Base-by-base conservation (phyloP, 257 asterid species). In the Solanum pinnatisectum region DNA sequence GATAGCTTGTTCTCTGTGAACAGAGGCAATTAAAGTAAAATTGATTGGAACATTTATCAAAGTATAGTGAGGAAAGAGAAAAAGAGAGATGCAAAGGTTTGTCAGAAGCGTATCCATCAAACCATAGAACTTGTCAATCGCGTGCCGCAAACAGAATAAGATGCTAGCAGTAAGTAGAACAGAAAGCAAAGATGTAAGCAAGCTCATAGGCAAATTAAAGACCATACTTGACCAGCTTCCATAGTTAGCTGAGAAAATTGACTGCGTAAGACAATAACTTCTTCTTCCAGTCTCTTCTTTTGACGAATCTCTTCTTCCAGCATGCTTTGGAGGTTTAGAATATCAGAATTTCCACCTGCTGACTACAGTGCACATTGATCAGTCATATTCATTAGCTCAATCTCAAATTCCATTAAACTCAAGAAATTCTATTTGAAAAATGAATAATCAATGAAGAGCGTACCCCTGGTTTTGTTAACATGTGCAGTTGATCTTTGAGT, bases 281-380 rank as follows among this genome's bases (percentile, higher is more conserved):
- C 99, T 89, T 96, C 99, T 93, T 97, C 99, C 88, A 97, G 95
- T 88, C 94, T 94, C 93, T 92, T 94, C 93, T 94, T 97, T 90
- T 94, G 94, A 88, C 88, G 91, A 83, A 89, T 92, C 93, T 97
- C 99, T 90, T 94, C 98, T 91, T 94, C 99, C 90, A 94, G 90
- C 83, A 92, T 87, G 91, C 91, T 93, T 87, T 93, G 97, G 89
- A 97, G 94, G 89, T 91, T 90, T 84, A 93, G 88, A 87, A 90
- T 76, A 87, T 94, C 93, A 52, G 92, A 84, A 89, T 84, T 92
- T 88, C 95, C 98, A 91, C 94, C 98, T 89, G 94, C 88, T 94
- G 92, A 92, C 96, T 94, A 89, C 89, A 92, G 44, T 49, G 44
- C 89, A 90, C 70, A 90, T 87, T 87, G 90, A 74, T 90, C 89